These are phyloP conservation scores for Leccinum sublutescens DNA, from an alignment of 768 basidiomycete genomes.

Conservation along the genomic window DNA sequence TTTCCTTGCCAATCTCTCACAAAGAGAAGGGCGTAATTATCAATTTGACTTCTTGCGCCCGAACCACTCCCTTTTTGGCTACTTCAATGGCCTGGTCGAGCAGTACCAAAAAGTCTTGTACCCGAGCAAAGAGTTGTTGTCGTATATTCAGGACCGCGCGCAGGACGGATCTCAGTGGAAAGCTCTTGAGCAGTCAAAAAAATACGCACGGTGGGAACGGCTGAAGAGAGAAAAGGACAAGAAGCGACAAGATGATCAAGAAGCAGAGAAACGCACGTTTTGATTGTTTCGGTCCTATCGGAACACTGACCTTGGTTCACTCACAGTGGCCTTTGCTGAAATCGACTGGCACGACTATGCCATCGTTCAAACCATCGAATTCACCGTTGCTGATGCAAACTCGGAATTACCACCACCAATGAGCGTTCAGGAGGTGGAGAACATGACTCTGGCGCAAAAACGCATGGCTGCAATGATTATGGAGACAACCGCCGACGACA, in stretches of 20 bases:
- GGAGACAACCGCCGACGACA: conserved; percentile 88
- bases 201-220: conserved; percentile 87
- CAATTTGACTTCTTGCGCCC: conserved; percentile 98
- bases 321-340: conserved; percentile 84
- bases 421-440: conserved; percentile 92
- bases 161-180: conserved; percentile 71
- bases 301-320: conserved; percentile 6
- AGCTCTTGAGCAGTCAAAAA: conserved; percentile 69
- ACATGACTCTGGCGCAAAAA: conserved; percentile 96
- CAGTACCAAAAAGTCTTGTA: conserved; percentile 91
- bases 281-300: neutral
- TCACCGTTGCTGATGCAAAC: conserved; percentile 87
- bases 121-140: conserved; percentile 73
- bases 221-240: conserved; percentile 81
- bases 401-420: conserved; percentile 96
- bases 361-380: conserved; percentile 97
- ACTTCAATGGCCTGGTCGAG: conserved; percentile 96
- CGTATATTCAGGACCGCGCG: conserved; percentile 66
- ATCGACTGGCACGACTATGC: conserved; percentile 99
- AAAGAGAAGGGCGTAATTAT: conserved; percentile 90
- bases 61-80: conserved; percentile 92
- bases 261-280: conserved; percentile 82
- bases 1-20: conserved; percentile 83
- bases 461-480: conserved; percentile 98
- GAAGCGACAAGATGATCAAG: conserved; percentile 85